phyloP scores from a whole-genome alignment of 129 eudicot species.

The Tanacetum coccineum region DNA sequence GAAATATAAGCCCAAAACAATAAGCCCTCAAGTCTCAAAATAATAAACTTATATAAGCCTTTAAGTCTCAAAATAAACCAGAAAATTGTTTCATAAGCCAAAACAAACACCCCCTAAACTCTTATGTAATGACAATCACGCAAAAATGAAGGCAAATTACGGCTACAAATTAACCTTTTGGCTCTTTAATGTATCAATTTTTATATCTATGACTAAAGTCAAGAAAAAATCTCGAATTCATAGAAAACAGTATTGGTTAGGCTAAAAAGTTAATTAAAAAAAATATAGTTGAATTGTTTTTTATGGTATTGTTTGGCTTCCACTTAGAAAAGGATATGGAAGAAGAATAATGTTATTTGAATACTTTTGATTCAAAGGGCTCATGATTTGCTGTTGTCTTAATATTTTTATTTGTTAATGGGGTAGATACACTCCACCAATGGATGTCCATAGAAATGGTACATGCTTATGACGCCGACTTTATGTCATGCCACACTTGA shows the following conservation, averaged over 20 bases:
- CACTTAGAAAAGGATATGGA: conserved; percentile 23
- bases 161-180: not conserved
- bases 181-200: not conserved
- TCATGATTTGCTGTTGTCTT: conserved; percentile 22
- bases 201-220: not conserved
- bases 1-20: too few relatives aligned
- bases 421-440: conserved; percentile 38
- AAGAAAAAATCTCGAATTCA: not conserved
- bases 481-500: conserved; percentile 30
- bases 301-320: conserved; percentile 25
- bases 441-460: conserved; percentile 18
- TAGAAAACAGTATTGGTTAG: not conserved
- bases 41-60: too few relatives aligned
- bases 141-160: not conserved
- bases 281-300: conserved; percentile 4
- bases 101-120: not conserved
- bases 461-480: conserved; percentile 25
- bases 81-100: too few relatives aligned
- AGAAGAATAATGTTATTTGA: conserved; percentile 2
- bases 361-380: conserved; percentile 16
- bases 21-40: too few relatives aligned
- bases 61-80: too few relatives aligned
- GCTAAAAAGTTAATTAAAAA: not conserved
- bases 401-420: conserved; percentile 30
- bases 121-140: too few relatives aligned